These are phyloP conservation scores for Amauroascus verrucosus DNA, from an alignment of 2,329 filamentous ascomycete genomes.

Conservation along the genomic window DNA sequence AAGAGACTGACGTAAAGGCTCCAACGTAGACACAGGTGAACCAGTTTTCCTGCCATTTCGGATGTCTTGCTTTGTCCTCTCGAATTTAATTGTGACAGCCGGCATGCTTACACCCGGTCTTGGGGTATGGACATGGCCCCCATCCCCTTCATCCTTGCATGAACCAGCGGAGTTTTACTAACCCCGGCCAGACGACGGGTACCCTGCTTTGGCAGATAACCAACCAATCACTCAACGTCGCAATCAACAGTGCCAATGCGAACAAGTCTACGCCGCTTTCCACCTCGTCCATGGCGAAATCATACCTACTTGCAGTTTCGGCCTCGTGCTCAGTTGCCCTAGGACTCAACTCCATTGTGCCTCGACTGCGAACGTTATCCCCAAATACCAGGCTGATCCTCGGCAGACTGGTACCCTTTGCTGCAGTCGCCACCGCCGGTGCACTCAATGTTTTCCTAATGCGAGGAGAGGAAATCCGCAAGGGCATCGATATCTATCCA, in stretches of 20 bases:
- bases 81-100: constrained; percentile 86
- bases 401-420: constrained; percentile 84
- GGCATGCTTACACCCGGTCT: constrained; percentile 94
- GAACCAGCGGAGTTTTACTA: background rate
- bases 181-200: constrained; percentile 53
- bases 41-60: constrained; percentile 90
- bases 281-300: constrained; percentile 69
- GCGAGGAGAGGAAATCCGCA: constrained; percentile 89
- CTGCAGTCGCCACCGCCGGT: constrained; percentile 82
- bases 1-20: background rate
- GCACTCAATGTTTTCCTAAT: constrained; percentile 94
- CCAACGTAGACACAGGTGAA: constrained; percentile 66
- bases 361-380: constrained; percentile 64
- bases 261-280: constrained; percentile 93
- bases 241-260: constrained; percentile 93
- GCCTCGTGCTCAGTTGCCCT: constrained; percentile 90
- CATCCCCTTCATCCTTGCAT: background rate
- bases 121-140: constrained; percentile 41
- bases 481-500: constrained; percentile 86
- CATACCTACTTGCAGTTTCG: constrained; percentile 81
- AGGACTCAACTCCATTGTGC: constrained; percentile 81
- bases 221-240: constrained; percentile 96
- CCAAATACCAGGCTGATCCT: constrained; percentile 68
- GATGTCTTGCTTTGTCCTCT: constrained; percentile 92
- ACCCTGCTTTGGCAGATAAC: constrained; percentile 89